Percentiles rank a stretch among this genome's conserved stretches.
These are phyloP conservation scores for Aspergillus campestris DNA, from an alignment of 495 filamentous ascomycete genomes.

Conservation along the genomic window DNA sequence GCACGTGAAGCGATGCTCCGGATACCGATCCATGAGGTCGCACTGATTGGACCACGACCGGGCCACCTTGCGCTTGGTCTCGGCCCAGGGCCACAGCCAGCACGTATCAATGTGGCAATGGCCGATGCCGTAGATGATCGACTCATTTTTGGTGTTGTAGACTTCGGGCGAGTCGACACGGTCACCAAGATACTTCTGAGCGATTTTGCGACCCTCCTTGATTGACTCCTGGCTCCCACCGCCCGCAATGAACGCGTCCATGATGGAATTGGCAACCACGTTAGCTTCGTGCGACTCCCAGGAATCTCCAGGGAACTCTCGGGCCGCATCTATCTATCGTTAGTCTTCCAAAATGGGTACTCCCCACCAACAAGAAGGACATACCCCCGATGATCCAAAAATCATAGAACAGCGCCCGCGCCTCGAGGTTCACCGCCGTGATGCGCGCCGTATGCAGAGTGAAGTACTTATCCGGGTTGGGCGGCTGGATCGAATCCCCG, in stretches of 20 bases:
- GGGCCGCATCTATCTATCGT: conserved; percentile 52
- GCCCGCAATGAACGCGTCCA: conserved; percentile 78
- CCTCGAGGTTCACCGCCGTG: conserved; percentile 78
- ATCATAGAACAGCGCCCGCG: conserved; percentile 75
- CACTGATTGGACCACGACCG: conserved; percentile 96
- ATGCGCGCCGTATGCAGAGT: conserved; percentile 73
- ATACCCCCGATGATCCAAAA: conserved; percentile 81
- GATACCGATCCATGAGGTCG: conserved; percentile 86
- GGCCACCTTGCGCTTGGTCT: conserved; percentile 94
- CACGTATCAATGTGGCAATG: conserved; percentile 97
- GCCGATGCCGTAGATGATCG: conserved; percentile 79
- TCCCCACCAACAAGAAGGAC: background rate
- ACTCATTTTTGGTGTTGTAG: conserved; percentile 63
- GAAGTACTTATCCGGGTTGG: conserved; percentile 72
- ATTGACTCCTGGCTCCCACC: conserved; percentile 68
- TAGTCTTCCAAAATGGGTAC: background rate
- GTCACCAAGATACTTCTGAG: conserved; percentile 69
- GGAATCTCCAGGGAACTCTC: conserved; percentile 69
- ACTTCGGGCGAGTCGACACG: conserved; percentile 76
- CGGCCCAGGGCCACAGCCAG: conserved; percentile 98
- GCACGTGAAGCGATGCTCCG: conserved; percentile 83
- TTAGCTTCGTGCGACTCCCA: conserved; percentile 85
- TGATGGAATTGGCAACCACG: conserved; percentile 75
- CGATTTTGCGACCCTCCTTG: conserved; percentile 69
- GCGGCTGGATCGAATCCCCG: conserved; percentile 83